A percentile compares a stretch with the other conserved stretches of the same genome.
Conservation (phyloP, 208 protist species). For the Chromosphaera perkinsii region DNA sequence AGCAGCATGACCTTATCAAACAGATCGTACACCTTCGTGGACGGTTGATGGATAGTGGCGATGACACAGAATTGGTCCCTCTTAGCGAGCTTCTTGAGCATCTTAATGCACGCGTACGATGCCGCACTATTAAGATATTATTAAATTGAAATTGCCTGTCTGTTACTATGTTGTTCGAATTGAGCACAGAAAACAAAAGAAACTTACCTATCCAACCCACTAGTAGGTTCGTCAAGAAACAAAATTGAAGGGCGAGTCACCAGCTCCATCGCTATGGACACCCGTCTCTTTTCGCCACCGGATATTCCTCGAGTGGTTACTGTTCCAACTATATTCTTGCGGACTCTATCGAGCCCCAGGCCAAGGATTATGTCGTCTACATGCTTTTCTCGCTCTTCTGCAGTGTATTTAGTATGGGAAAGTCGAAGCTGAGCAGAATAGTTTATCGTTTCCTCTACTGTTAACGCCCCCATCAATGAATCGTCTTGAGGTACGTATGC, state of each 20-base stretch:
- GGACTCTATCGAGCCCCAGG: not conserved
- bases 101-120: no score
- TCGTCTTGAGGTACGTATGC: no score
- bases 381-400: not conserved
- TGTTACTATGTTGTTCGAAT: no score
- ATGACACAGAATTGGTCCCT: no score
- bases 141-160: no score
- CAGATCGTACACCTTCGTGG: conserved; percentile 22
- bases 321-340: not conserved
- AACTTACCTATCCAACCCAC: no score
- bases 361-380: not conserved
- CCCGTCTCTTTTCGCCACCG: conserved; percentile 24
- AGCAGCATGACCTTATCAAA: conserved; percentile 35
- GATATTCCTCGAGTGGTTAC: no score
- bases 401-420: not conserved
- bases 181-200: no score
- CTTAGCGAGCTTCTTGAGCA: no score
- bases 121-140: no score
- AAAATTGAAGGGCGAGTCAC: conserved; percentile 15
- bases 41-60: conserved; percentile 27
- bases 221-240: conserved; percentile 28
- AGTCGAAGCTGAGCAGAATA: conserved; percentile 20
- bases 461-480: no score
- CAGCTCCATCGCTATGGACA: conserved; percentile 20
- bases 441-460: conserved; percentile 15